Percentiles rank a stretch among this genome's conserved stretches.
These are phyloP conservation scores for Russula virescens DNA, from an alignment of 768 basidiomycete species.

Conservation along the genomic window DNA sequence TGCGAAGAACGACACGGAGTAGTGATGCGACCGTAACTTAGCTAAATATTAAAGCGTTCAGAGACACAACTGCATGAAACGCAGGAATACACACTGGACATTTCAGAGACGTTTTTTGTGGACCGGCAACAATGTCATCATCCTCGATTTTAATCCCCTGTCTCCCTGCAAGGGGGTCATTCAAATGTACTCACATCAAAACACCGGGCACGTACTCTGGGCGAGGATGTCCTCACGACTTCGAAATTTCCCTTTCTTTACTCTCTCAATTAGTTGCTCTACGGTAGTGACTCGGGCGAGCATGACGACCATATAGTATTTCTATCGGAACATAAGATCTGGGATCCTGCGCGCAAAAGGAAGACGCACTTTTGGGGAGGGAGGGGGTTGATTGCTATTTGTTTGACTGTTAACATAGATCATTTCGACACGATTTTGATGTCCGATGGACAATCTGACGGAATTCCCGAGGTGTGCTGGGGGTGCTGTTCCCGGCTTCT, in stretches of 20 bases:
- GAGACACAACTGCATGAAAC: not conserved
- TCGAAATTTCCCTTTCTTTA: constrained; percentile 63
- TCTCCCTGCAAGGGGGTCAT: constrained; percentile 43
- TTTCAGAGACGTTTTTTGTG: constrained; percentile 85
- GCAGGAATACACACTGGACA: constrained; percentile 67
- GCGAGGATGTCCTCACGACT: constrained; percentile 57
- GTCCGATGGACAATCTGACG: constrained; percentile 39
- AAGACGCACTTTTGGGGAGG: constrained; percentile 57
- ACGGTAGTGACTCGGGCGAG: constrained; percentile 76
- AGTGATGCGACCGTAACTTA: constrained; percentile 81
- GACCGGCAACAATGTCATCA: constrained; percentile 88
- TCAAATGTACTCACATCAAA: not conserved
- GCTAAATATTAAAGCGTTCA: constrained; percentile 34
- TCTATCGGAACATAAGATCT: constrained; percentile 41
- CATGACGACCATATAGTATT: constrained; percentile 81
- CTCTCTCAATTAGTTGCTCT: constrained; percentile 57
- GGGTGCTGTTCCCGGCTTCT: constrained; percentile 92
- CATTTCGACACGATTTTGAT: constrained; percentile 73
- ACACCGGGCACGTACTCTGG: constrained; percentile 49
- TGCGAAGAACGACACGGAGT: constrained; percentile 81
- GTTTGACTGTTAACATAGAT: constrained; percentile 77
- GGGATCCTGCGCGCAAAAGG: not conserved
- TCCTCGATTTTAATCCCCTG: constrained; percentile 54
- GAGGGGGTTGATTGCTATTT: constrained; percentile 46
- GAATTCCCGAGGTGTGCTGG: constrained; percentile 61